Evolutionary conservation across 78 protist genomes (phyloP).

Genomic region (Bigelowiella natans): DNA sequence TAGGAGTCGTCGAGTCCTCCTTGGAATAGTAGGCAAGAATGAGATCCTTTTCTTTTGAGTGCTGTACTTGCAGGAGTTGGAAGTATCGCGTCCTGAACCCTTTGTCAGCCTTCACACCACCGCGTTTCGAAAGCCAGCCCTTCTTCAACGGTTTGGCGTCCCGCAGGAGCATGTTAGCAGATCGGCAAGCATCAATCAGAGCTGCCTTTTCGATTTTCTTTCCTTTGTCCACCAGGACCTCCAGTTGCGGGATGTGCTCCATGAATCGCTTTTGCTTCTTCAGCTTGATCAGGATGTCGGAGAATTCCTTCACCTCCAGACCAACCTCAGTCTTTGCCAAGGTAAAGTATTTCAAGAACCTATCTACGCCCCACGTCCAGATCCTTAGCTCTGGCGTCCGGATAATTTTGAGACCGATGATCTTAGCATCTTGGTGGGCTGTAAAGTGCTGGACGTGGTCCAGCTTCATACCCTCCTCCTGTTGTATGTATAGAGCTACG

Average conservation of each 20-base stretch:
- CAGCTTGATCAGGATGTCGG: neutral
- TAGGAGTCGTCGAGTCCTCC: no score
- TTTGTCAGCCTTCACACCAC: no score
- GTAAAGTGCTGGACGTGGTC: neutral
- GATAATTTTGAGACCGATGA: neutral
- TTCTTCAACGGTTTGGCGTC: no score
- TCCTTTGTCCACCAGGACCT: no score
- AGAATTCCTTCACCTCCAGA: neutral
- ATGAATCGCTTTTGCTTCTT: neutral
- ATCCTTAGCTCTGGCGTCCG: neutral
- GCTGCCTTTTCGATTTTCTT: no score
- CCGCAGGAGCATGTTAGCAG: no score
- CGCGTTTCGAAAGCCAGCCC: no score
- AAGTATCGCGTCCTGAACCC: no score
- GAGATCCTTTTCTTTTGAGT: no score
- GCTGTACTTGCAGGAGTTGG: no score
- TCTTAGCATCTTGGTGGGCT: neutral
- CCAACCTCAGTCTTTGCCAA: neutral
- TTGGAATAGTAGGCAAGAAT: no score
- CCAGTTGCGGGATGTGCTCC: neutral
- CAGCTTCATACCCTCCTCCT: neutral
- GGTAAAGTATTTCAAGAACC: neutral
- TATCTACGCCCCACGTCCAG: neutral
- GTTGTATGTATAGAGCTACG: neutral
- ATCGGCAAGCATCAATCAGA: no score